Percentiles rank a stretch among this genome's conserved stretches.
phyloP scores from a whole-genome alignment of 2,329 filamentous ascomycete genomes.

The Botrytis galanthina region DNA sequence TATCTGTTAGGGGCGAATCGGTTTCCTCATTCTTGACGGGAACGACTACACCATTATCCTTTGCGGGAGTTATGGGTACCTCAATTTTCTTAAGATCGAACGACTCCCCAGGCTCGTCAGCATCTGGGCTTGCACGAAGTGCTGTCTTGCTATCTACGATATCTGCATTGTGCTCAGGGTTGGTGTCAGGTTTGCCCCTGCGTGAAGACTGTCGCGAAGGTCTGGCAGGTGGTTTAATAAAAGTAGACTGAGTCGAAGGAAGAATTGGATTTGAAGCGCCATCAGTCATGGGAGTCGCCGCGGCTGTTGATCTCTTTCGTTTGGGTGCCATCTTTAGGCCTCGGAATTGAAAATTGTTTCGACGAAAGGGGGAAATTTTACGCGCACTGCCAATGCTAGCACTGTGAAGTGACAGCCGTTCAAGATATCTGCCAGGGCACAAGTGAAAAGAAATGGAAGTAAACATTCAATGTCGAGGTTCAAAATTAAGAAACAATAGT shows the following conservation, averaged over 20 bases:
- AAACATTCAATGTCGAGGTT: slow-evolving; percentile 16
- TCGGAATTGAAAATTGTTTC: background rate
- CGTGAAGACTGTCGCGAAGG: slow-evolving; percentile 28
- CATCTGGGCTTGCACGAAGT: slow-evolving; percentile 37
- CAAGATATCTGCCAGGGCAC: slow-evolving; percentile 6
- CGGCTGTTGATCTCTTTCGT: slow-evolving; percentile 34
- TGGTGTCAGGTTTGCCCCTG: slow-evolving; percentile 32
- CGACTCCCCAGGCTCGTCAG: slow-evolving; percentile 34
- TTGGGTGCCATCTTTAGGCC: slow-evolving; percentile 33
- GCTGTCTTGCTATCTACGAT: slow-evolving; percentile 36
- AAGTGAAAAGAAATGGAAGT: background rate
- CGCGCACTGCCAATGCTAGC: background rate
- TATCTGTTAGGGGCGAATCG: slow-evolving; percentile 29
- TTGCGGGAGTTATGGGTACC: slow-evolving; percentile 19
- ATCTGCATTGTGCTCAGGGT: slow-evolving; percentile 36
- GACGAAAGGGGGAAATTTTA: background rate
- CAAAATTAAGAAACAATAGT: background rate
- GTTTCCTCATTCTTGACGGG: slow-evolving; percentile 25
- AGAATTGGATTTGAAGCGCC: slow-evolving; percentile 21
- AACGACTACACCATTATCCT: slow-evolving; percentile 21
- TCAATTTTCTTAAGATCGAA: slow-evolving; percentile 28
- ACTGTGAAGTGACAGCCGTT: background rate
- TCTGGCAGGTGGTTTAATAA: slow-evolving; percentile 23
- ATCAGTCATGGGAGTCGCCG: background rate
- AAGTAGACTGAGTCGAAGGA: slow-evolving; percentile 10